Conservation (phyloP, 2,329 filamentous ascomycete genomes). For the Aspergillus fumigatus region DNA sequence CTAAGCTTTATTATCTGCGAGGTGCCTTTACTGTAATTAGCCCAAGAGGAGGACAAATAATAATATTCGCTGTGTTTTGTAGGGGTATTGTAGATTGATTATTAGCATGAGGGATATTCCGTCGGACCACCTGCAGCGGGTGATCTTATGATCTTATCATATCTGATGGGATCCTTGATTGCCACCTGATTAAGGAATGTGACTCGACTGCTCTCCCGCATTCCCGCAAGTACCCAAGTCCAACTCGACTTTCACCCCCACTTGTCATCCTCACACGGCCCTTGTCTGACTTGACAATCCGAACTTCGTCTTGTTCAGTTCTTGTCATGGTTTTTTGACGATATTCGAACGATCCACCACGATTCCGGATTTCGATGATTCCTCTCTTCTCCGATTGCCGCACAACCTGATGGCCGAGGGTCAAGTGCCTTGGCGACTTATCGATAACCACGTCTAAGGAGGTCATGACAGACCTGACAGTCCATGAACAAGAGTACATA, state of each 20-base stretch:
- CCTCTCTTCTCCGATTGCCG: neutral
- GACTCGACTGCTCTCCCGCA: constrained; percentile 4
- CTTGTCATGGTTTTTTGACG: neutral
- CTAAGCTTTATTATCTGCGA: neutral
- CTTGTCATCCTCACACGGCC: neutral
- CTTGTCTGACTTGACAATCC: neutral
- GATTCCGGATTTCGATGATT: neutral
- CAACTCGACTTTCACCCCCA: neutral
- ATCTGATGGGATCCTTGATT: constrained; percentile 16
- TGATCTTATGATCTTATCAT: constrained; percentile 22
- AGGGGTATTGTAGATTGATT: no score
- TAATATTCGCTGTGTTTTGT: no score
- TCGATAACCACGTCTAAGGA: neutral
- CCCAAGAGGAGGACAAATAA: no score
- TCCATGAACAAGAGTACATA: neutral
- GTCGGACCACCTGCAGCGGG: neutral
- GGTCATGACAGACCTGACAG: neutral
- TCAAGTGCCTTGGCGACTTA: neutral
- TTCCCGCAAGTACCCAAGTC: constrained; percentile 1
- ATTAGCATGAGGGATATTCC: no score
- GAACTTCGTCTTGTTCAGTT: neutral
- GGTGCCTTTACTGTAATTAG: no score
- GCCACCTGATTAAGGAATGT: constrained; percentile 5
- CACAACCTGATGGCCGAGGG: neutral
- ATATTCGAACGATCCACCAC: neutral